These are phyloP conservation scores for Kregervanrija delftensis DNA, from an alignment of 805 yeast species.

Conservation along the genomic window DNA sequence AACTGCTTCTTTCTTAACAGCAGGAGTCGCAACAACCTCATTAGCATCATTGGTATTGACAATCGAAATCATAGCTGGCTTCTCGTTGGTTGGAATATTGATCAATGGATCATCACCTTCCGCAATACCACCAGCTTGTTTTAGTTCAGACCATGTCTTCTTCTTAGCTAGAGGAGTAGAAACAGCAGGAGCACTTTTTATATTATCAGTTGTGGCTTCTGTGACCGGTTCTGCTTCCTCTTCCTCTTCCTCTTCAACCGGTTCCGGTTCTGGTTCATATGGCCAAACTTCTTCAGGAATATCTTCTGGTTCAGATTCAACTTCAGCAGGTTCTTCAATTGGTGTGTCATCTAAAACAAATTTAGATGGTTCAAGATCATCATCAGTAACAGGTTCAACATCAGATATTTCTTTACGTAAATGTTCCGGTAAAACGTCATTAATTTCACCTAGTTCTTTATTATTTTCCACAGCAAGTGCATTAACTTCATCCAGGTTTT, in stretches of 20 bases:
- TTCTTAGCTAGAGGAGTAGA: slow-evolving; percentile 16
- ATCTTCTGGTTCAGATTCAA: slow-evolving; percentile 20
- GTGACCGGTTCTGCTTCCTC: slow-evolving; percentile 25
- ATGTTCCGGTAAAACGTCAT: slow-evolving; percentile 47
- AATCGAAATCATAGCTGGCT: slow-evolving; percentile 29
- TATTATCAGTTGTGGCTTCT: slow-evolving; percentile 26
- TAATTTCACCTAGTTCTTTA: slow-evolving; percentile 40
- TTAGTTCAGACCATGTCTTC: slow-evolving; percentile 23
- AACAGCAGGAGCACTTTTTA: slow-evolving; percentile 22
- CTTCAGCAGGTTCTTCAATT: slow-evolving; percentile 22
- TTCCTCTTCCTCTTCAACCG: slow-evolving; percentile 21
- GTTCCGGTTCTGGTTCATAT: slow-evolving; percentile 8
- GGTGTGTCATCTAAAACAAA: slow-evolving; percentile 21
- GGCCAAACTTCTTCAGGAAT: slow-evolving; percentile 17
- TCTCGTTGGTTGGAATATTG: slow-evolving; percentile 32
- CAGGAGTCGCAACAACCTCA: slow-evolving; percentile 8
- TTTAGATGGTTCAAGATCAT: slow-evolving; percentile 22
- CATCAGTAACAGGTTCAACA: slow-evolving; percentile 22
- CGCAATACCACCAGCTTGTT: slow-evolving; percentile 17
- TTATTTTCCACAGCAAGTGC: slow-evolving; percentile 29
- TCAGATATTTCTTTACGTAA: slow-evolving; percentile 28
- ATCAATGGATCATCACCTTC: slow-evolving; percentile 31
- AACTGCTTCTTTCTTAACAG: neutral
- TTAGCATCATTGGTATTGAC: slow-evolving; percentile 17
- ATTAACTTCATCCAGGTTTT: slow-evolving; percentile 31